phyloP scores from a whole-genome alignment of 2,329 filamentous ascomycete species.

The Cladosporium colombiae region DNA sequence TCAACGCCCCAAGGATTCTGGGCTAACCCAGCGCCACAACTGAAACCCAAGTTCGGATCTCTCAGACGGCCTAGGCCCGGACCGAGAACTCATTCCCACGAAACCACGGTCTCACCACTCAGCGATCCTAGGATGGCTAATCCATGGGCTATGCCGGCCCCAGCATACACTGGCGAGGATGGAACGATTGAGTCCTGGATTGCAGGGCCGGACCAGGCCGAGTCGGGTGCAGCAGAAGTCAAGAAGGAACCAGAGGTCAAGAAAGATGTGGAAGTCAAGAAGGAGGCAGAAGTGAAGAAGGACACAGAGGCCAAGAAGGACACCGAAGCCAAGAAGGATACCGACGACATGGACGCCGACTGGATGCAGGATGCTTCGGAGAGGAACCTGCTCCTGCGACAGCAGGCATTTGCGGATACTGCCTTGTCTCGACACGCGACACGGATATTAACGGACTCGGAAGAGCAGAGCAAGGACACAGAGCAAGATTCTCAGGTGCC shows the following conservation, averaged over 20 bases:
- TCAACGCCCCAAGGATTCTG: constrained; percentile 26
- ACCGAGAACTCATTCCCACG: constrained; percentile 28
- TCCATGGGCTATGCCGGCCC: not conserved
- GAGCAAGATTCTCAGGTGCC: constrained; percentile 18
- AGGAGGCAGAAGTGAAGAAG: not conserved
- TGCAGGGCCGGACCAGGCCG: not conserved
- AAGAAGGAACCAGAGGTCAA: not conserved
- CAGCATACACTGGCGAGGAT: not conserved
- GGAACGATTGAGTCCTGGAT: not conserved
- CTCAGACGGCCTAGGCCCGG: constrained; percentile 33
- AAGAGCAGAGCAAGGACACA: constrained; percentile 16
- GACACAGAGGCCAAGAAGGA: not conserved
- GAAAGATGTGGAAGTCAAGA: not conserved
- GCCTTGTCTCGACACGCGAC: constrained; percentile 14
- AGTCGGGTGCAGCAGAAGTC: not conserved
- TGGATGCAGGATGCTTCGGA: constrained; percentile 48
- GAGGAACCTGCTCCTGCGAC: constrained; percentile 36
- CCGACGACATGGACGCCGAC: constrained; percentile 35
- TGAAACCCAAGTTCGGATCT: constrained; percentile 34
- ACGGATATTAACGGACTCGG: not conserved
- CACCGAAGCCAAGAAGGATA: not conserved
- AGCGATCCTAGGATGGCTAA: not conserved
- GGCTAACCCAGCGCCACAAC: constrained; percentile 36
- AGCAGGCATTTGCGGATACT: constrained; percentile 21
- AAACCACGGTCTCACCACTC: not conserved